Percentiles rank a stretch among this genome's conserved stretches.
Evolutionary conservation across 305 asterid genomes (phyloP).

Genomic region (Galium porrigens): DNA sequence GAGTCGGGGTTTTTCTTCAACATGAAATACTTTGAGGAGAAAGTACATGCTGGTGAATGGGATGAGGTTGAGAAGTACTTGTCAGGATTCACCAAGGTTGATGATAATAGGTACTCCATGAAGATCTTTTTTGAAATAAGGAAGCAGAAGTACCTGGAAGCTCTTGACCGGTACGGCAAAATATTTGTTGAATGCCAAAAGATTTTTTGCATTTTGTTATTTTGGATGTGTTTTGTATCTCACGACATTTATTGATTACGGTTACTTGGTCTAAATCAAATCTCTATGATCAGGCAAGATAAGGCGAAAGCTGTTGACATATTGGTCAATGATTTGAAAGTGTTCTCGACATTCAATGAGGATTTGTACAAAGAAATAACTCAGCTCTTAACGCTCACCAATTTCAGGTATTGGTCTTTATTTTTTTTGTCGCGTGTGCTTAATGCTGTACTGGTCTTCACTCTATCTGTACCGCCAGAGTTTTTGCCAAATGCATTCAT

Average conservation of each 20-base stretch:
- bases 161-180: constrained; percentile 22
- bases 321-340: constrained; percentile 67
- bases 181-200: not conserved
- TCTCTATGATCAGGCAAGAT: constrained; percentile 42
- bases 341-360: constrained; percentile 69
- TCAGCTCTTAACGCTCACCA: constrained; percentile 58
- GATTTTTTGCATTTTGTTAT: not conserved
- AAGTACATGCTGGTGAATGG: constrained; percentile 40
- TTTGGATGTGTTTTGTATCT: not conserved
- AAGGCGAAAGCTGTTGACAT: constrained; percentile 69
- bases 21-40: constrained; percentile 37
- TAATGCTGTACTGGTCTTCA: not conserved
- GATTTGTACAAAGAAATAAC: constrained; percentile 75
- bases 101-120: constrained; percentile 31
- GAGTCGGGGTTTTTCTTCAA: constrained; percentile 32
- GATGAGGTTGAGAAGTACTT: constrained; percentile 37
- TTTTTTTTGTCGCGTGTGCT: not conserved
- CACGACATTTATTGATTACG: not conserved
- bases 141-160: constrained; percentile 32
- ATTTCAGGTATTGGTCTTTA: constrained; percentile 44
- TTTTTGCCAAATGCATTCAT: not conserved
- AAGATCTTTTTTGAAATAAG: constrained; percentile 32
- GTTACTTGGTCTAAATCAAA: not conserved
- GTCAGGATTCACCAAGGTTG: constrained; percentile 33
- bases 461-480: not conserved